Evolutionary conservation across 805 yeast genomes (phyloP).

Genomic region (Saccharomycopsis sp.): DNA sequence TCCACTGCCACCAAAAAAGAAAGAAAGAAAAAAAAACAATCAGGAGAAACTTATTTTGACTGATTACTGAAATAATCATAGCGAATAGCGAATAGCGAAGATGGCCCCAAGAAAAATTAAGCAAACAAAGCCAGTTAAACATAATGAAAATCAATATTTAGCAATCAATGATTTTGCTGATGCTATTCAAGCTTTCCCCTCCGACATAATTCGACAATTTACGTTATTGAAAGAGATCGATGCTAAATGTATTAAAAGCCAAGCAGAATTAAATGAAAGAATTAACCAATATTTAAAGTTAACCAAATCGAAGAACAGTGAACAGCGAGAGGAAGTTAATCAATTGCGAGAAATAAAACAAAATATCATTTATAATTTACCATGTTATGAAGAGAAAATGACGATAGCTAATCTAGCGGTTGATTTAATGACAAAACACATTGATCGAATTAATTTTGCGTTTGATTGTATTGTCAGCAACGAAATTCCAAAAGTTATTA

Average conservation of each 20-base stretch:
- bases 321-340: background rate
- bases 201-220: conserved; percentile 74
- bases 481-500: conserved; percentile 76
- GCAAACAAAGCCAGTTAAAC: too few species aligned
- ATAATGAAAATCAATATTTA: conserved; percentile 5
- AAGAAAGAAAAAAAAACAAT: too few species aligned
- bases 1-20: too few species aligned
- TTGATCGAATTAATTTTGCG: conserved; percentile 71
- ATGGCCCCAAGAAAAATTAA: too few species aligned
- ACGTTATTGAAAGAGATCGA: conserved; percentile 89
- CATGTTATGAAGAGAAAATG: conserved; percentile 94
- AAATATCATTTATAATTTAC: conserved; percentile 43
- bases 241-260: conserved; percentile 77
- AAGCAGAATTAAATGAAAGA: conserved; percentile 56
- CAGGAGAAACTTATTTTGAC: too few species aligned
- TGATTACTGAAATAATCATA: too few species aligned
- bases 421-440: conserved; percentile 62
- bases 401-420: conserved; percentile 91
- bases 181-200: conserved; percentile 84
- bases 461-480: conserved; percentile 64
- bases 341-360: conserved; percentile 11
- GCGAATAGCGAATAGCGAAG: too few species aligned
- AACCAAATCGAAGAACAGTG: conserved; percentile 16
- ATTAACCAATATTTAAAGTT: conserved; percentile 42
- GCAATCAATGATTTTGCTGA: conserved; percentile 78